Evolutionary conservation across 2,329 filamentous ascomycete genomes (phyloP), one percentile per base, ranked within the genome.

Genomic region (Colletotrichum spaethianum): DNA sequence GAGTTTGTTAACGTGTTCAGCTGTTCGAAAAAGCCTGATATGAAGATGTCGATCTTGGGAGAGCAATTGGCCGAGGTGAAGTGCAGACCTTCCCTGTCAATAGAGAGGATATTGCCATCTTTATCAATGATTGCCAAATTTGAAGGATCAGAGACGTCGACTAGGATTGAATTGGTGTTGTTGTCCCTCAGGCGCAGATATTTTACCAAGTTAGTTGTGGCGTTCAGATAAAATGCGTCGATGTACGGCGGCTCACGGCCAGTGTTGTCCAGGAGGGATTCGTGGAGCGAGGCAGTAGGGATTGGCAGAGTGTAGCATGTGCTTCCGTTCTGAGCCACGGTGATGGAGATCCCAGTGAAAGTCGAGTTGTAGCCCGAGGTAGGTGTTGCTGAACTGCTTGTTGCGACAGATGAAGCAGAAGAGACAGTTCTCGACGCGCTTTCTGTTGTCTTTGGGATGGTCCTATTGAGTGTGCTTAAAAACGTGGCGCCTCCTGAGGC

Each of bases 121-220:
- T 73, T 64, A 67, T 83, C 78, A 28, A 78, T 74, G n/a, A 83
- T 75, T 0, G 80, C 78, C 23, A 84, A 73, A 1, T 72, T 76
- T 0, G 78, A 79, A 0, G 76, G 74, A 52, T 78, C 79, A 0
- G 82, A 82, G 7, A 83, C 75, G 66, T 83, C 82, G 1, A 84
- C 68, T 55, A 77, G 77, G 62, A 80, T 74, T 0, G 77, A 76
- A 0, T 76, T 77, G 2, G 78, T 75, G 8, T 73, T 65, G 3
- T 75, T 74, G 60, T 83, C 80, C 0, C 78, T 72, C 4, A 83
- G 67, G 0, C 81, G 80, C 16, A 83, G 61, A 53, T 79, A 83
- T 1, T 82, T 60, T 0, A 82, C 81, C 4, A 78, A 74, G 1
- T 82, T 66, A 1, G 78, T 80, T 20, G 79, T 76, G 3, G 73